Conservation (phyloP, 805 yeast genomes). For the Metschnikowia cerradonensis region DNA sequence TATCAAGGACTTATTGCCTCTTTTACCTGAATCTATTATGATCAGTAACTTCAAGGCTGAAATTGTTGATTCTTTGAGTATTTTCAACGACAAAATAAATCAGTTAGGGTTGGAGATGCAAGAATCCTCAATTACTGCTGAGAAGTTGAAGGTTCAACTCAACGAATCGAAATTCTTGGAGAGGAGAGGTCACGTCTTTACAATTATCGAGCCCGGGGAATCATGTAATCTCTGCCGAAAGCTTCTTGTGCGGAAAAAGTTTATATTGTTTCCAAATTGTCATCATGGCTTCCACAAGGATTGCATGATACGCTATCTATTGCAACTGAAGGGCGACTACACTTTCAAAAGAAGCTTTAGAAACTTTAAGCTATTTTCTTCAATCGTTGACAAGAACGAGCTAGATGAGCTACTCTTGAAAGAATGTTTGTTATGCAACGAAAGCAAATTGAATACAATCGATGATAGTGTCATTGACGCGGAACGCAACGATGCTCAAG, state of each 20-base stretch:
- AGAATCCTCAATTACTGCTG: conserved; percentile 58
- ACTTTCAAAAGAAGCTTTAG: conserved; percentile 60
- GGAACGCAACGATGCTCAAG: conserved; percentile 25
- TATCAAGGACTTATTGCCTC: conserved; percentile 77
- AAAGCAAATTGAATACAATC: conserved; percentile 60
- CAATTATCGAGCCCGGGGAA: conserved; percentile 76
- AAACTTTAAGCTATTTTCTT: conserved; percentile 44
- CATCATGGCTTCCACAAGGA: conserved; percentile 86
- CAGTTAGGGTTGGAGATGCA: conserved; percentile 71
- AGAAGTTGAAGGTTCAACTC: conserved; percentile 58
- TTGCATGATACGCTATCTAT: conserved; percentile 64
- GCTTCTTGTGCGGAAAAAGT: conserved; percentile 67
- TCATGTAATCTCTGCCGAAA: conserved; percentile 71
- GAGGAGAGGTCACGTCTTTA: conserved; percentile 44
- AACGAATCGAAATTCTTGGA: conserved; percentile 33
- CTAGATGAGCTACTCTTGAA: conserved; percentile 57
- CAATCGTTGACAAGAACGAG: conserved; percentile 39
- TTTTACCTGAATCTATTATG: conserved; percentile 78
- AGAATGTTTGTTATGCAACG: conserved; percentile 77
- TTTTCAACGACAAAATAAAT: conserved; percentile 62
- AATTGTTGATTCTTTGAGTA: conserved; percentile 72
- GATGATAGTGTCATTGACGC: conserved; percentile 56
- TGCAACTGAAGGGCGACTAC: conserved; percentile 60
- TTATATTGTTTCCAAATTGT: conserved; percentile 78
- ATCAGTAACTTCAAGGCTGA: conserved; percentile 83